These are phyloP conservation scores for Marasmius tenuissimus DNA, from an alignment of 1,284 basidiomycete genomes.

Conservation along the genomic window DNA sequence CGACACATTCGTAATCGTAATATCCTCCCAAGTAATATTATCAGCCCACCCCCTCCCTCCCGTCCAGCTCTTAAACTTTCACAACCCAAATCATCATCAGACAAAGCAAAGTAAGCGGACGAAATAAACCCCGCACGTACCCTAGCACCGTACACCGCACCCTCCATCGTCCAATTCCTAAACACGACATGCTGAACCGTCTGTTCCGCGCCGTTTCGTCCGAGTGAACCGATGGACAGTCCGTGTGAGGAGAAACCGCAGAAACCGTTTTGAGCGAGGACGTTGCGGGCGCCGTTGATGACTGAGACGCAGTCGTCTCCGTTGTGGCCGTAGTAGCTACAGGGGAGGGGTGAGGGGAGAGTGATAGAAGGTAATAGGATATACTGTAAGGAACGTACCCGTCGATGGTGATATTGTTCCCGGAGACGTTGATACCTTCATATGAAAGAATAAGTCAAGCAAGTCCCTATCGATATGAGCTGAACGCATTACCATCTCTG, in stretches of 20 bases:
- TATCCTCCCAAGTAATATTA: slow-evolving; percentile 48
- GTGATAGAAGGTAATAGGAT: neutral
- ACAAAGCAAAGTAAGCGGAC: too few relatives aligned
- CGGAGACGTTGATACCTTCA: slow-evolving; percentile 44
- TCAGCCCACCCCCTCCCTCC: slow-evolving; percentile 44
- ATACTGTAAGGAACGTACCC: slow-evolving; percentile 21
- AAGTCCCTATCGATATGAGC: neutral
- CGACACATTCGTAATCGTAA: slow-evolving; percentile 39
- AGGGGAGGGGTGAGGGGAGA: neutral
- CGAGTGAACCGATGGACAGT: slow-evolving; percentile 46
- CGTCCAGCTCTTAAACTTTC: slow-evolving; percentile 45
- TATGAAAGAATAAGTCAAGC: neutral
- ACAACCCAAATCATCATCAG: neutral
- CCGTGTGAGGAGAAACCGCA: slow-evolving; percentile 49
- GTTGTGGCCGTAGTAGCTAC: slow-evolving; percentile 36
- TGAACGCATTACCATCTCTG: slow-evolving; percentile 23
- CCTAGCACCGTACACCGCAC: slow-evolving; percentile 46
- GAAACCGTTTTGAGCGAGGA: slow-evolving; percentile 44
- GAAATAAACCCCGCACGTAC: slow-evolving; percentile 21
- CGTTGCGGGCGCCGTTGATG: slow-evolving; percentile 42
- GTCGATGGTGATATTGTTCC: slow-evolving; percentile 43
- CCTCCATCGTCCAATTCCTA: slow-evolving; percentile 46
- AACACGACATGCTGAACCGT: slow-evolving; percentile 41
- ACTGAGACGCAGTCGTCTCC: slow-evolving; percentile 51
- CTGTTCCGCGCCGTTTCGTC: slow-evolving; percentile 35